Evolutionary conservation across 805 yeast genomes (phyloP).

Genomic region (Cyberlindnera maclurae): DNA sequence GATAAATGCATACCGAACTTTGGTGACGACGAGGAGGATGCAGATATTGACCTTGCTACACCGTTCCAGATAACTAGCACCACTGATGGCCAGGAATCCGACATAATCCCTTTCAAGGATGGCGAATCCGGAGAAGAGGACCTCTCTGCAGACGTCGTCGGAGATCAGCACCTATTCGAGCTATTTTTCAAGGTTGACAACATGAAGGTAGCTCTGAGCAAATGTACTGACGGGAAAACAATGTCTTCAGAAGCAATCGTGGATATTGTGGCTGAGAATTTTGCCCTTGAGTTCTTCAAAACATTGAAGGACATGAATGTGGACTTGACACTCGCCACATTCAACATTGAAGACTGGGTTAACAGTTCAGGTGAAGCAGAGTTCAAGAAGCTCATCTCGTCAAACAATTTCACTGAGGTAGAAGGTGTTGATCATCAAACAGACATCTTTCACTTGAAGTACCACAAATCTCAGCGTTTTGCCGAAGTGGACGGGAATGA

Average conservation of each 20-base stretch:
- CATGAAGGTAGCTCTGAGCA: conserved; percentile 53
- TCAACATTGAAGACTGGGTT: conserved; percentile 69
- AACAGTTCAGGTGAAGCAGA: conserved; percentile 56
- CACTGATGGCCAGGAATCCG: conserved; percentile 5
- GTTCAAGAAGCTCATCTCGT: conserved; percentile 62
- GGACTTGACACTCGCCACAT: conserved; percentile 54
- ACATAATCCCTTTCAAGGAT: conserved; percentile 10
- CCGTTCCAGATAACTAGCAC: conserved; percentile 13
- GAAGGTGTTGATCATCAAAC: conserved; percentile 30
- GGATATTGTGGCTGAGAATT: conserved; percentile 62
- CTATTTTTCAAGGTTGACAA: conserved; percentile 61
- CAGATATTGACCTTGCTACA: conserved; percentile 27
- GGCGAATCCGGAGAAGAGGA: neutral
- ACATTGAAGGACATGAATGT: conserved; percentile 58
- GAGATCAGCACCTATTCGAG: conserved; percentile 60
- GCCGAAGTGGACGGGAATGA: conserved; percentile 45
- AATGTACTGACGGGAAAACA: conserved; percentile 58
- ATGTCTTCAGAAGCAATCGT: conserved; percentile 61
- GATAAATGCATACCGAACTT: conserved; percentile 57
- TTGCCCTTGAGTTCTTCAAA: conserved; percentile 53
- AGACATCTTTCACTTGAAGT: conserved; percentile 53
- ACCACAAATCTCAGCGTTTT: conserved; percentile 50
- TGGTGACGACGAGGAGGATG: conserved; percentile 25
- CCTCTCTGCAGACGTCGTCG: neutral
- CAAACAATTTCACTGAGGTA: conserved; percentile 40